phyloP scores from a whole-genome alignment of 805 yeast genomes.

The Myxozyma geophila region DNA sequence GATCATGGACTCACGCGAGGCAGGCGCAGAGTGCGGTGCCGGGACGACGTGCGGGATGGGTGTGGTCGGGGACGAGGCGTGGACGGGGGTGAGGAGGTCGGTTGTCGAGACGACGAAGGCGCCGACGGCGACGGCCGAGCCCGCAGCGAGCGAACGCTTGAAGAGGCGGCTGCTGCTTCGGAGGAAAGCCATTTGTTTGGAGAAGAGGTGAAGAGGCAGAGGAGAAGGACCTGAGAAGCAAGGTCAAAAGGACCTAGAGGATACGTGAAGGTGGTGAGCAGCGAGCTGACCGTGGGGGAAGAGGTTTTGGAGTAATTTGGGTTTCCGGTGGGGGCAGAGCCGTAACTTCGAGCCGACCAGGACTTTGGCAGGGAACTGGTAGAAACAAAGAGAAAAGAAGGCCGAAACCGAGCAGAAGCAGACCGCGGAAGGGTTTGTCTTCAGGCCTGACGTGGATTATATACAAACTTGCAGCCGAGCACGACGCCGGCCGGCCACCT shows the following conservation, averaged over 20 bases:
- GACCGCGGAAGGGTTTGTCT: background rate
- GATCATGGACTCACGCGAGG: slow-evolving; percentile 33
- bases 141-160: slow-evolving; percentile 8
- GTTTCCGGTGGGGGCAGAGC: slow-evolving; percentile 6
- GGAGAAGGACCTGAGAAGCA: too few relatives aligned
- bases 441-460: background rate
- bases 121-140: slow-evolving; percentile 15
- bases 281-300: slow-evolving; percentile 7
- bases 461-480: background rate
- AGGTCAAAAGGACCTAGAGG: background rate
- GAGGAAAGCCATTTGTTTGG: slow-evolving; percentile 8
- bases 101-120: slow-evolving; percentile 12
- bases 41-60: slow-evolving; percentile 14
- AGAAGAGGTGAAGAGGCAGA: background rate
- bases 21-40: slow-evolving; percentile 26
- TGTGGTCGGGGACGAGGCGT: slow-evolving; percentile 1
- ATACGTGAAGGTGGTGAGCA: slow-evolving; percentile 4
- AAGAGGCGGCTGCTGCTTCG: background rate
- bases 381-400: background rate
- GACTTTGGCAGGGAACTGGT: background rate
- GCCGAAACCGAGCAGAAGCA: background rate
- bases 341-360: background rate
- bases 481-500: slow-evolving; percentile 1
- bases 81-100: slow-evolving; percentile 6
- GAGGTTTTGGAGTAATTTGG: background rate